Conservation (phyloP, 2,329 filamentous ascomycete species). For the Teratosphaeria zuluensis region DNA sequence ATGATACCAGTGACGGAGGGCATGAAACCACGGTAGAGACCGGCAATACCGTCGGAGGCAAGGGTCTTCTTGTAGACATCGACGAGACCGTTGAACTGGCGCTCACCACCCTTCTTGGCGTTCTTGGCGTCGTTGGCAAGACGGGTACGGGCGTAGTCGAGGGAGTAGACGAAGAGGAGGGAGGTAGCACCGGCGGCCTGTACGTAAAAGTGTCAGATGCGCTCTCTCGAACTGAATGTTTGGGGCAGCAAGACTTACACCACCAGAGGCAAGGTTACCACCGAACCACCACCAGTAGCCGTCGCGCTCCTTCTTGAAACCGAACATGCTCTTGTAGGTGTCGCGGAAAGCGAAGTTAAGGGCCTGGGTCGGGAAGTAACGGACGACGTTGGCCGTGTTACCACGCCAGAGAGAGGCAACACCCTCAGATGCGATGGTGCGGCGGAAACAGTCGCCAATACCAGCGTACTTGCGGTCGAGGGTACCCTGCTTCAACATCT, state of each 20-base stretch:
- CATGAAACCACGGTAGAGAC: slow-evolving; percentile 99
- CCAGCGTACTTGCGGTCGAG: slow-evolving; percentile 94
- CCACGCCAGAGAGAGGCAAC: slow-evolving; percentile 94
- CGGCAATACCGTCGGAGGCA: slow-evolving; percentile 93
- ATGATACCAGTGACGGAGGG: slow-evolving; percentile 98
- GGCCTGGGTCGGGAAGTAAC: slow-evolving; percentile 99
- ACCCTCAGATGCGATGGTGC: slow-evolving; percentile 86
- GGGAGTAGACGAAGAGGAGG: slow-evolving; percentile 99
- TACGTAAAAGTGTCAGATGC: slow-evolving; percentile 6
- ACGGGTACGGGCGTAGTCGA: slow-evolving; percentile 99
- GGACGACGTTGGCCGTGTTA: slow-evolving; percentile 99
- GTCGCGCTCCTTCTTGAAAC: slow-evolving; percentile 99
- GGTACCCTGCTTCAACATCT: slow-evolving; percentile 98
- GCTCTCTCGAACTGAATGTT: not conserved
- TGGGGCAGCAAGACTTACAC: slow-evolving; percentile 58
- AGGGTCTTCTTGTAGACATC: slow-evolving; percentile 99
- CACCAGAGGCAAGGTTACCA: slow-evolving; percentile 99
- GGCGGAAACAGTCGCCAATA: slow-evolving; percentile 90
- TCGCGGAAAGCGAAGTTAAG: slow-evolving; percentile 99
- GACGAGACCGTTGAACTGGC: slow-evolving; percentile 99
- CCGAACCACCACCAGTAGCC: slow-evolving; percentile 98
- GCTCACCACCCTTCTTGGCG: slow-evolving; percentile 91
- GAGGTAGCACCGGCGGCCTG: slow-evolving; percentile 97
- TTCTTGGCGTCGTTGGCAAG: slow-evolving; percentile 99
- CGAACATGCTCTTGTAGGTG: slow-evolving; percentile 99